Base-by-base conservation (phyloP, 148 eudicot genomes). In the Limonium bicolor region DNA sequence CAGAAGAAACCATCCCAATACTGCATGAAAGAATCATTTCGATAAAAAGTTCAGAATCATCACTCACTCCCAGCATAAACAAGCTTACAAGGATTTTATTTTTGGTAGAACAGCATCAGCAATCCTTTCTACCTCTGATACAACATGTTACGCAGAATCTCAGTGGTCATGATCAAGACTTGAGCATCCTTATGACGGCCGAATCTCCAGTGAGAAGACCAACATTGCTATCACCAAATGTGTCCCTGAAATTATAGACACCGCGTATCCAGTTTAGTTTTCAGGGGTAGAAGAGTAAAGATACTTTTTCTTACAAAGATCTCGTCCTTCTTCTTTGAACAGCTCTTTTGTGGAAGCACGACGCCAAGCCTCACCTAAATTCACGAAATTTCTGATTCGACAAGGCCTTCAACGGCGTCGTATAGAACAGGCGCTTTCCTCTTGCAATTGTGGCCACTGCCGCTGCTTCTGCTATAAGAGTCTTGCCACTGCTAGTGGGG, bases 141-240 rank as follows among this genome's bases (percentile, higher is more conserved):
- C 49, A 90, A 22, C 99, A 90, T 90, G 62, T 90, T 90, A 46
- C 99, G 87, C 53, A 90, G 61, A 57, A 90, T 85, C 66, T 90
- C 99, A 2, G 99, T 90, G 5, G 99, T 90, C 99, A 90, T 90
- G 36, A 90, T 78, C 72, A 85, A 36, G 62, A 90, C 73, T 54
- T 60, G 95, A 57, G 95, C 99, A 73, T 90, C 99, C 64, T 70
- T 81, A 60, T 90, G 49, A 90, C 59, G 11, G 88, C 85, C 42
- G 99, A 85, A 69, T 90, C 99, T 50, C 99, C 99, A 1, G 99
- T 90, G 52, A 90, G 69, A 58, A 90, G 99, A 47, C 99, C 99
- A 58, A 90, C 95, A 65, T 76, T 81, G 59, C 60, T 55, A 44
- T 76, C 86, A 39, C 99, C 99, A 73, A 90, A 90, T 54, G 94